phyloP scores from a whole-genome alignment of 2,329 filamentous ascomycete genomes.

The Fusarium camptoceras region DNA sequence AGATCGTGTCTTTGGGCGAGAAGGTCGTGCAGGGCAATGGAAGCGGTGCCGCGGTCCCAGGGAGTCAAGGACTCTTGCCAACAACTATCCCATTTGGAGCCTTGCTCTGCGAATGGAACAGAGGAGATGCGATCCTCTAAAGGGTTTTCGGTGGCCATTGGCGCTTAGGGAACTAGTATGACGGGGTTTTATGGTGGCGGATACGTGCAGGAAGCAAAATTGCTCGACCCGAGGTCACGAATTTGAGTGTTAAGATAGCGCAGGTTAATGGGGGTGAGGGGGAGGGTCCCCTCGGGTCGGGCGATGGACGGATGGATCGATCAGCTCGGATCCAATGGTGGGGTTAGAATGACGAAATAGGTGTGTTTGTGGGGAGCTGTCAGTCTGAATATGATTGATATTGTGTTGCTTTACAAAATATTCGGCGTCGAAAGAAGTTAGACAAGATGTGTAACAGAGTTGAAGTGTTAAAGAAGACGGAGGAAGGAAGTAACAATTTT shows the following conservation, averaged over 20 bases:
- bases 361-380: constrained; percentile 15
- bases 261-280: constrained; percentile 30
- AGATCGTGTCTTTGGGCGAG: constrained; percentile 60
- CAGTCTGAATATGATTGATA: neutral
- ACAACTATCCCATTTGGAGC: constrained; percentile 59
- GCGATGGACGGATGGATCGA: constrained; percentile 35
- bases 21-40: constrained; percentile 65
- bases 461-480: neutral
- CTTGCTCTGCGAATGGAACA: constrained; percentile 52
- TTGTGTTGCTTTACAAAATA: neutral
- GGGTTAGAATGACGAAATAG: constrained; percentile 40
- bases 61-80: constrained; percentile 61
- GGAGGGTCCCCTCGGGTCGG: constrained; percentile 32
- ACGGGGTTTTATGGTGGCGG: neutral
- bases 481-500: constrained; percentile 1
- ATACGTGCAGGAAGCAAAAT: neutral
- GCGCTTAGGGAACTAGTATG: neutral
- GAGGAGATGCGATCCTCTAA: constrained; percentile 53
- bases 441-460: neutral
- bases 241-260: constrained; percentile 22
- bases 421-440: neutral
- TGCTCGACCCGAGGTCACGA: constrained; percentile 3
- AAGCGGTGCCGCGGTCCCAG: constrained; percentile 69
- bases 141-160: constrained; percentile 42
- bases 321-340: constrained; percentile 32